These are phyloP conservation scores for Penicillium roqueforti DNA, from an alignment of 495 filamentous ascomycete species.

Conservation along the genomic window DNA sequence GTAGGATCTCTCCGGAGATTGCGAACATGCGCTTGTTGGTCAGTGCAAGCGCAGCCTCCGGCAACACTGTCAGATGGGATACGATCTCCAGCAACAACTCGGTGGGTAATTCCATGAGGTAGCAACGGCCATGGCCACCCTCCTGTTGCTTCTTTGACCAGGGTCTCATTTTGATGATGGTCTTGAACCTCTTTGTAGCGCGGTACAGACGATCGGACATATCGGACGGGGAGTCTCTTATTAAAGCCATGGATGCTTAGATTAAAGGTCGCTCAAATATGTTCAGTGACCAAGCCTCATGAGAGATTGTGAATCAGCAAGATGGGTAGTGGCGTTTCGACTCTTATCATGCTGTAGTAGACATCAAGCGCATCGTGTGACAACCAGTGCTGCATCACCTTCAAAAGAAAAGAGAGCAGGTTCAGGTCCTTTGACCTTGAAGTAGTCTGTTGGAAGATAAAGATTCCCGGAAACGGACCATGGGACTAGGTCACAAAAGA, in stretches of 20 bases:
- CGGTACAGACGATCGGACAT: conserved; percentile 33
- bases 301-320: conserved; percentile 8
- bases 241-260: conserved; percentile 18
- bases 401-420: conserved; percentile 8
- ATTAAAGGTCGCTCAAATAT: conserved; percentile 7
- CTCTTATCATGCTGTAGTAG: conserved; percentile 19
- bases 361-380: conserved; percentile 21
- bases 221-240: conserved; percentile 13
- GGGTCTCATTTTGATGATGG: conserved; percentile 31
- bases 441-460: conserved; percentile 21
- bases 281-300: conserved; percentile 15
- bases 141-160: conserved; percentile 25
- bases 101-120: conserved; percentile 42
- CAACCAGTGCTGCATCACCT: conserved; percentile 10
- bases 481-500: conserved; percentile 34
- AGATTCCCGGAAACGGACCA: conserved; percentile 42
- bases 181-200: conserved; percentile 33
- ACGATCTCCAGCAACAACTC: conserved; percentile 43
- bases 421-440: conserved; percentile 34
- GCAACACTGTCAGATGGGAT: conserved; percentile 36
- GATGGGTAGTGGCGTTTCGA: neutral
- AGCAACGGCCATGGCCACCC: conserved; percentile 24
- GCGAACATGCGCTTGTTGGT: conserved; percentile 43
- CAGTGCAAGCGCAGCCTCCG: conserved; percentile 41
- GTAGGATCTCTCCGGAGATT: conserved; percentile 35